Evolutionary conservation across 1,284 basidiomycete genomes (phyloP).

Genomic region (Naganishia sp.): DNA sequence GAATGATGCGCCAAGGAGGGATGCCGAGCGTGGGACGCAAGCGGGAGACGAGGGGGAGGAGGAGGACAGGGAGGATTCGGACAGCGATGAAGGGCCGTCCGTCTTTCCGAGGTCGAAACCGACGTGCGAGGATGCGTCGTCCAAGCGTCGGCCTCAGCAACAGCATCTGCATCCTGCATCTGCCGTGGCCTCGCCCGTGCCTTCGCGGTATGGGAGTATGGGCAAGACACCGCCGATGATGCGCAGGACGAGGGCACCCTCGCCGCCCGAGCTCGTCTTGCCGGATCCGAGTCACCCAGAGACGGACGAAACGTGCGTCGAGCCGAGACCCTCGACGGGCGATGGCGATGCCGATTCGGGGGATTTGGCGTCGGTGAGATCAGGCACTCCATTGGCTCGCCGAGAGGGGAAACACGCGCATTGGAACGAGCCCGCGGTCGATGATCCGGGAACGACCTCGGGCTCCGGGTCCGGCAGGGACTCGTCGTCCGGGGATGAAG

Average conservation of each 20-base stretch:
- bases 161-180: not conserved
- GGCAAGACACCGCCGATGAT: slow-evolving; percentile 23
- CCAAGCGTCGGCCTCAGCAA: slow-evolving; percentile 3
- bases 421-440: not conserved
- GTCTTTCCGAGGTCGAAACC: slow-evolving; percentile 9
- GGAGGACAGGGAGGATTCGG: slow-evolving; percentile 41
- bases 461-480: slow-evolving; percentile 20
- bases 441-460: slow-evolving; percentile 12
- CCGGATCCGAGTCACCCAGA: slow-evolving; percentile 14
- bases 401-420: slow-evolving; percentile 12
- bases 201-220: slow-evolving; percentile 23
- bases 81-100: slow-evolving; percentile 17
- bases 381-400: slow-evolving; percentile 1
- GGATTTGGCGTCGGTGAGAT: too few relatives aligned
- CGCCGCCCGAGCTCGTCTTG: slow-evolving; percentile 19
- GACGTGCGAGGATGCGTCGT: not conserved
- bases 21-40: not conserved
- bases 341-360: not conserved
- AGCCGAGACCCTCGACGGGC: not conserved
- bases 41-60: slow-evolving; percentile 27
- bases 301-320: slow-evolving; percentile 1
- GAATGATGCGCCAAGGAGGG: slow-evolving; percentile 1
- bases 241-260: slow-evolving; percentile 12
- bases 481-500: slow-evolving; percentile 17
- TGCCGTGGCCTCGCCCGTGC: not conserved